Percentiles rank a stretch among this genome's conserved stretches.
These are phyloP conservation scores for Simmondsia chinensis DNA, from an alignment of 148 eudicot species.

Conservation along the genomic window DNA sequence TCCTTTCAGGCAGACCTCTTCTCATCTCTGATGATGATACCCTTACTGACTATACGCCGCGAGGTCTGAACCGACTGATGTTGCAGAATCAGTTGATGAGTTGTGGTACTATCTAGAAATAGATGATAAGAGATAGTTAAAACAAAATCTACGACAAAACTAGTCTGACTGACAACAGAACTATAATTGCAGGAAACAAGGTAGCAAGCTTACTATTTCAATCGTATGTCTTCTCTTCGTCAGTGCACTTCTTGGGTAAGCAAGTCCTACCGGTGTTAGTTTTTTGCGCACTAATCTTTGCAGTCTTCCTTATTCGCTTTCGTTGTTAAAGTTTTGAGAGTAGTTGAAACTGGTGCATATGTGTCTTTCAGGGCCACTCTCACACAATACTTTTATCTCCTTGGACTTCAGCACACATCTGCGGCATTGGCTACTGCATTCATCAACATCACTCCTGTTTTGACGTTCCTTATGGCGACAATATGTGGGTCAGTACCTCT, in stretches of 20 bases:
- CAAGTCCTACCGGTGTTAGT: neutral
- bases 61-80: too few relatives aligned
- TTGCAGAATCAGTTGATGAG: too few relatives aligned
- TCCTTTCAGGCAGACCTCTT: too few relatives aligned
- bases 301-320: neutral
- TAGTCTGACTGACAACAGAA: too few relatives aligned
- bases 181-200: constrained; percentile 47
- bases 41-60: too few relatives aligned
- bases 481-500: constrained; percentile 35
- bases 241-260: constrained; percentile 57
- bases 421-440: constrained; percentile 60
- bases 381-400: constrained; percentile 42
- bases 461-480: constrained; percentile 58
- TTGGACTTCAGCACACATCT: constrained; percentile 60
- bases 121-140: too few relatives aligned
- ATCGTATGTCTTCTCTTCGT: constrained; percentile 44
- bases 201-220: constrained; percentile 33
- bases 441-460: constrained; percentile 50
- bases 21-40: too few relatives aligned
- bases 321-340: neutral
- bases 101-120: too few relatives aligned
- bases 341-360: neutral
- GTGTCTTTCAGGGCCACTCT: constrained; percentile 49
- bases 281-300: neutral
- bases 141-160: too few relatives aligned